phyloP scores from a whole-genome alignment of 805 yeast species.

The Lipomyces sp. region DNA sequence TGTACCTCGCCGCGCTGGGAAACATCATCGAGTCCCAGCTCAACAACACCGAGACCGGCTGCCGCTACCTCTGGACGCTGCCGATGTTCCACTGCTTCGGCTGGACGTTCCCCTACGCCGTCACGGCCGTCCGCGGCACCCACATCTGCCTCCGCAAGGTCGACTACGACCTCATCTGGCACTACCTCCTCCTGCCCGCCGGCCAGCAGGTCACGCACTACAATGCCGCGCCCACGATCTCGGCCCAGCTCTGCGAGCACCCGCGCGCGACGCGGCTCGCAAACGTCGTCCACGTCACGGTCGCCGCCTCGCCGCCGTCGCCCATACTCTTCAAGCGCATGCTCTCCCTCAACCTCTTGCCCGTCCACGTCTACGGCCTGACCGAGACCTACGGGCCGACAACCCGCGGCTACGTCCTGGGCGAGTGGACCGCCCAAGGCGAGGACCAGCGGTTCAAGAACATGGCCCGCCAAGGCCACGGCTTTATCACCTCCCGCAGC shows the following conservation, averaged over 20 bases:
- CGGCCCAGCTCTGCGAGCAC: slow-evolving; percentile 36
- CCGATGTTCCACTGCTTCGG: slow-evolving; percentile 42
- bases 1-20: slow-evolving; percentile 37
- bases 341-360: slow-evolving; percentile 35
- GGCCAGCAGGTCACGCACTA: slow-evolving; percentile 36
- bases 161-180: slow-evolving; percentile 38
- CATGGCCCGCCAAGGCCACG: slow-evolving; percentile 39
- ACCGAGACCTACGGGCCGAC: slow-evolving; percentile 42
- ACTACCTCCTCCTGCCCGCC: slow-evolving; percentile 31
- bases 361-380: slow-evolving; percentile 40
- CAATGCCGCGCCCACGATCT: slow-evolving; percentile 42
- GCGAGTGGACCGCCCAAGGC: slow-evolving; percentile 35
- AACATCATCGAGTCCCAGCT: slow-evolving; percentile 36
- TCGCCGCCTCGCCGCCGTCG: slow-evolving; percentile 41
- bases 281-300: slow-evolving; percentile 36
- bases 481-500: slow-evolving; percentile 35
- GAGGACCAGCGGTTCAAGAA: slow-evolving; percentile 32
- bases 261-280: slow-evolving; percentile 34
- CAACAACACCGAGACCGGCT: slow-evolving; percentile 34
- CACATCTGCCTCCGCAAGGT: slow-evolving; percentile 38
- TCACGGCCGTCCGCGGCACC: slow-evolving; percentile 40
- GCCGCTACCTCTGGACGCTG: slow-evolving; percentile 40
- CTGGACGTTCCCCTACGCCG: slow-evolving; percentile 41
- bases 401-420: slow-evolving; percentile 35
- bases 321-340: slow-evolving; percentile 38